Evolutionary conservation across 179 eudicot species (phyloP).

Genomic region (Gypsophila paniculata): DNA sequence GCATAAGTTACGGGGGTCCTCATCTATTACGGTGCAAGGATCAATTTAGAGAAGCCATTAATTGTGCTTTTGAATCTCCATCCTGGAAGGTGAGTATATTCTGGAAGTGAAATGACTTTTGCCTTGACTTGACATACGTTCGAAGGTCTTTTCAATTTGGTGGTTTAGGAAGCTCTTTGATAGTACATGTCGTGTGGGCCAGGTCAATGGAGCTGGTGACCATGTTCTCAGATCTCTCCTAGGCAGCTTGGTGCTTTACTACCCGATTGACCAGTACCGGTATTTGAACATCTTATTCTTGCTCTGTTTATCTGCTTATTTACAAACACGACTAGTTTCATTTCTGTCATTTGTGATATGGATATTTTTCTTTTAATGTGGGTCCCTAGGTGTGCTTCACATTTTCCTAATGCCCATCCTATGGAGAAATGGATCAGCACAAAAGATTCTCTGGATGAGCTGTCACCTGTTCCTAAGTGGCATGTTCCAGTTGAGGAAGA

Average conservation of each 20-base stretch:
- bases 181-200: slow-evolving; percentile 29
- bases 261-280: slow-evolving; percentile 97
- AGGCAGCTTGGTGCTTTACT: slow-evolving; percentile 85
- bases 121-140: background rate
- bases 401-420: slow-evolving; percentile 54
- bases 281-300: slow-evolving; percentile 28
- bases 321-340: slow-evolving; percentile 2
- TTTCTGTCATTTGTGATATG: slow-evolving; percentile 7
- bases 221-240: slow-evolving; percentile 90
- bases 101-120: background rate
- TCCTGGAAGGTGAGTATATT: slow-evolving; percentile 82
- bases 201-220: slow-evolving; percentile 98
- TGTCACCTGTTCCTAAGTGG: slow-evolving; percentile 72
- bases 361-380: slow-evolving; percentile 15
- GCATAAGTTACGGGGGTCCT: slow-evolving; percentile 88
- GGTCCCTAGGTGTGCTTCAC: slow-evolving; percentile 56
- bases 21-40: slow-evolving; percentile 63
- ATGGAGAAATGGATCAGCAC: slow-evolving; percentile 89
- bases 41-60: slow-evolving; percentile 70
- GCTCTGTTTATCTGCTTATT: background rate
- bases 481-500: slow-evolving; percentile 82
- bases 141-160: slow-evolving; percentile 14
- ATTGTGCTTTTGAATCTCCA: slow-evolving; percentile 77
- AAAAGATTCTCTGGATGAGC: slow-evolving; percentile 52
- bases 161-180: slow-evolving; percentile 8